Percentiles rank a stretch among this genome's conserved stretches.
phyloP scores from a whole-genome alignment of 2,329 filamentous ascomycete genomes.

The Botrytis medusae region DNA sequence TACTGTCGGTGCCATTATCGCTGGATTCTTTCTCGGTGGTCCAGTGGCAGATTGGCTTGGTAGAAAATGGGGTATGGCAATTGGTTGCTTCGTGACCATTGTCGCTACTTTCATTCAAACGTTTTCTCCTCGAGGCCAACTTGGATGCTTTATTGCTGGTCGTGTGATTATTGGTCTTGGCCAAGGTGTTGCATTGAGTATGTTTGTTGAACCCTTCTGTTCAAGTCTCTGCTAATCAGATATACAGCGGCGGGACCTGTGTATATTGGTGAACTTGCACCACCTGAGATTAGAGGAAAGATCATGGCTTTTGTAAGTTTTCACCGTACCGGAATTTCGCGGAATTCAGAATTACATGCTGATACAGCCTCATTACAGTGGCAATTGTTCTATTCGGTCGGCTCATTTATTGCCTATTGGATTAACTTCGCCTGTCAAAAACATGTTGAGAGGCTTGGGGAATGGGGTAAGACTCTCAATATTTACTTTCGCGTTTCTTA shows the following conservation, averaged over 20 bases:
- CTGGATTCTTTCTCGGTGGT: conserved; percentile 66
- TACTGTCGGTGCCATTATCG: conserved; percentile 68
- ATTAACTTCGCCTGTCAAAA: conserved; percentile 32
- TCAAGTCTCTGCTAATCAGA: neutral
- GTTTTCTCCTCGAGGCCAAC: conserved; percentile 59
- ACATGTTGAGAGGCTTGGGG: conserved; percentile 44
- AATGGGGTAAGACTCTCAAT: conserved; percentile 51
- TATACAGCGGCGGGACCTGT: conserved; percentile 61
- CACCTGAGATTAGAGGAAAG: conserved; percentile 61
- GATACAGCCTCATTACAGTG: conserved; percentile 41
- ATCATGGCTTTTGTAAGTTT: conserved; percentile 59
- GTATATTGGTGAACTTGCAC: conserved; percentile 69
- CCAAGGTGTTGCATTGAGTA: conserved; percentile 63
- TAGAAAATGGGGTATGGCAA: conserved; percentile 63
- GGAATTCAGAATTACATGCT: neutral
- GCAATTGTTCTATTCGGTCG: conserved; percentile 66
- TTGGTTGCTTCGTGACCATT: conserved; percentile 64
- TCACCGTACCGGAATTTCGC: neutral
- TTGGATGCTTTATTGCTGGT: conserved; percentile 67
- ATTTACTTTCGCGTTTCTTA: neutral
- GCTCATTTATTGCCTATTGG: conserved; percentile 41
- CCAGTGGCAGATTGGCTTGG: conserved; percentile 60
- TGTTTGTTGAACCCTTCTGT: conserved; percentile 28
- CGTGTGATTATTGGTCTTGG: conserved; percentile 69
- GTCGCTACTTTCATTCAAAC: conserved; percentile 68